Evolutionary conservation across 192 early-diverging fungal genomes (phyloP), one percentile per base, ranked within the genome.

Genomic region (Coemansia sp.): DNA sequence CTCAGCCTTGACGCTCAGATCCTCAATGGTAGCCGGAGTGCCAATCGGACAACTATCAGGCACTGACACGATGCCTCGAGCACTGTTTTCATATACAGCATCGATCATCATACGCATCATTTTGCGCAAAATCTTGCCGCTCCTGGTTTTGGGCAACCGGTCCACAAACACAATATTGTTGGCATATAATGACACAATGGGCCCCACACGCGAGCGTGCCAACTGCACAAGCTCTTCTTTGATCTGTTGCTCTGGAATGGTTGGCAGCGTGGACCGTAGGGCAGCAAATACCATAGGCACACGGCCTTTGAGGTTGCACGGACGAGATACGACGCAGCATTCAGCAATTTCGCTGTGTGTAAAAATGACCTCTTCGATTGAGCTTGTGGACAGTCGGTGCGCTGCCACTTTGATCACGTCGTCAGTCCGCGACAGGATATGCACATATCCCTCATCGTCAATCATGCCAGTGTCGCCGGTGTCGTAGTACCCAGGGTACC

Each of bases 391-490:
- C 4, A 96, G 76, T 0, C 94, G 88, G 69, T 96, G 94, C 11
- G 89, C 91, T 0, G 94, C 92, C 0, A 92, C 90, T 66, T 96
- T 94, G 69, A 96, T 91, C 39, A 96, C 85, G 58, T 91, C 88
- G 64, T 89, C 88, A 4, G 86, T 87, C 47, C 90, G 84, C 43
- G 88, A 89, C 70, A 88, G 74, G 12, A 91, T 77, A 47, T 87
- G 86, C 23, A 91, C 84, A 63, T 87, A 88, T 3, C 89, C 91
- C 53, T 91, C 87, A 39, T 82, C 80, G 76, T 93, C 92, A 39
- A 92, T 79, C 64, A 87, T 85, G 11, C 92, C 94, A 0, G 90
- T 87, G 66, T 96, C 94, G 7, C 92, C 92, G 0, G 90, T 90
- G 67, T 92, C 89, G 59, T 83, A 92, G 72, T 90, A 90, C 0